Evolutionary conservation across 2,329 filamentous ascomycete genomes (phyloP), one percentile per base, ranked within the genome.

Genomic region (Aspergillus sp.): DNA sequence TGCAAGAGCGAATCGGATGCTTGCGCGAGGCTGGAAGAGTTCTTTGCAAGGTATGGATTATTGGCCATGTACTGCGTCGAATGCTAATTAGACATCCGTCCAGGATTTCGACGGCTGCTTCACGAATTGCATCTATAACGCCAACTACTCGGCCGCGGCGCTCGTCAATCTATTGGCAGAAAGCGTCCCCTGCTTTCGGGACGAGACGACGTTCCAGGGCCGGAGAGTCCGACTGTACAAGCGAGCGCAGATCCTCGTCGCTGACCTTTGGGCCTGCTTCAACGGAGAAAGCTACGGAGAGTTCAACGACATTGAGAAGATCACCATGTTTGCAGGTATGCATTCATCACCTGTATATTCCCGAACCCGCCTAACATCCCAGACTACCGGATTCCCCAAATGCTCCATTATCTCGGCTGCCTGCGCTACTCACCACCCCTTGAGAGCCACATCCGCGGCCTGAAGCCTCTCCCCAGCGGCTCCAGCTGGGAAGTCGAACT

Each of bases 261-360:
- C 93, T 14, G 91, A 98, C 57, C 57, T 96, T 1, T 98, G 93
- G 93, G 93, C 91, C 4, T 93, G 86, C 42, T 96, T 96, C 56
- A 76, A 89, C 33, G 86, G 86, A 28, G 69, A 80, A 44, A 70
- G 74, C 15, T 88, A 80, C 50, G 93, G 91, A 19, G 67, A 72
- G 16, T 98, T 98, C 58, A 55, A 76, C 36, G 91, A 98, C 54
- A 94, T 98, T 48, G 82, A 91, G 62, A 86, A 86, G 56, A 82
- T 98, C 49, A 98, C 91, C 39, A 96, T 96, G 80, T 98, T 98
- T 66, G 88, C 91, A 52, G 72, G 71, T 72, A 58, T 26, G 45
- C 33, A 10, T n/a, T 20, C 15, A 4, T 10, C 15, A 8, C 2
- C 12, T 14, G n/a, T n/a, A n/a, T n/a, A n/a, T n/a, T n/a, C n/a